These are phyloP conservation scores for Panaeolus papilionaceus DNA, from an alignment of 768 basidiomycete species.

Conservation along the genomic window DNA sequence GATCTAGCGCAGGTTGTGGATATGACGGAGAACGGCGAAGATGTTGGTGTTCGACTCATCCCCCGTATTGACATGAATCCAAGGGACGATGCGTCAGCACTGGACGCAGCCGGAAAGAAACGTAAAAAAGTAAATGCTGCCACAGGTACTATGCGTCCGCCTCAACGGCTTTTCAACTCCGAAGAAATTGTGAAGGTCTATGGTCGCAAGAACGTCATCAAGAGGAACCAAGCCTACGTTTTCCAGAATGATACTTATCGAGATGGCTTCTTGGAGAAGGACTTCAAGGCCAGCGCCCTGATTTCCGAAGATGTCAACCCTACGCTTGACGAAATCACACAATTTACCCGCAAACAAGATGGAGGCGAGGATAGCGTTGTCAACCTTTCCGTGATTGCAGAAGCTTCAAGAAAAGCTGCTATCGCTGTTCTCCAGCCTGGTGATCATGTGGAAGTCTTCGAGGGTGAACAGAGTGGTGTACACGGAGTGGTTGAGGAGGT, in stretches of 20 bases:
- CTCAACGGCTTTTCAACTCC: conserved; percentile 91
- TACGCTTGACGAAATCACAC: conserved; percentile 94
- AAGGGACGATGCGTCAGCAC: conserved; percentile 67
- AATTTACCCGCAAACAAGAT: conserved; percentile 81
- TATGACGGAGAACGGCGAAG: conserved; percentile 91
- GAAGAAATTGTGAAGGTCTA: conserved; percentile 92
- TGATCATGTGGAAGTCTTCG: conserved; percentile 96
- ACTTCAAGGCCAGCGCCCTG: conserved; percentile 82
- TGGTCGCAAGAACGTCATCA: conserved; percentile 76
- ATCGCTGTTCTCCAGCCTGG: conserved; percentile 95
- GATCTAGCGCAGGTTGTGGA: conserved; percentile 97
- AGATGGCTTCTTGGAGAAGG: conserved; percentile 96
- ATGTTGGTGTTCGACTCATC: conserved; percentile 90
- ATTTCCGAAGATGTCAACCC: conserved; percentile 91
- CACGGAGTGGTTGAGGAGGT: conserved; percentile 94
- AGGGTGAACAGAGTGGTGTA: conserved; percentile 94
- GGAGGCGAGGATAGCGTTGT: conserved; percentile 74
- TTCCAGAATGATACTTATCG: conserved; percentile 95
- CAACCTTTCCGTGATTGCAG: conserved; percentile 90
- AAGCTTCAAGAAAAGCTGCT: conserved; percentile 90
- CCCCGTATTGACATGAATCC: conserved; percentile 98
- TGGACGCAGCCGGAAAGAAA: conserved; percentile 67
- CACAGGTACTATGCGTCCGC: conserved; percentile 75
- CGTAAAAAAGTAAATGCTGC: conserved; percentile 68
- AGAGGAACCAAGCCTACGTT: conserved; percentile 76